Base-by-base conservation (phyloP, 345 rosid genomes). In the Salix dunnii region DNA sequence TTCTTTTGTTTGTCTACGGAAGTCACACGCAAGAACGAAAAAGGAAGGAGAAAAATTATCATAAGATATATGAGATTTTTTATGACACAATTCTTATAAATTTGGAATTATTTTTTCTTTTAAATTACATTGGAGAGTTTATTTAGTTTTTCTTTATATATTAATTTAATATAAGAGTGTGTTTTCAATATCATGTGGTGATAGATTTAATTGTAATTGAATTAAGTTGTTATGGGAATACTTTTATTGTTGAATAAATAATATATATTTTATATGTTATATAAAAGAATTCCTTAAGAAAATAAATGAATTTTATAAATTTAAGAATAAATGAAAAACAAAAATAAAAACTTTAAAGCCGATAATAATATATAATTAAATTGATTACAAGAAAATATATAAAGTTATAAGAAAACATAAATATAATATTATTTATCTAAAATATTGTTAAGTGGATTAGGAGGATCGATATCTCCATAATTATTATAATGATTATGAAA, bases 11-110 rank as follows among this genome's bases (percentile, higher is more conserved):
- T 25, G 31, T 21, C 84, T 73, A 82, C 82, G 85, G 82, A 78
- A 75, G 74, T 80, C 67, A 3, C 75, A 82, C 82, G 84, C 84
- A 71, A 74, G 79, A 81, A 30, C 30, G 70, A n/a, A 9, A 55
- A 23, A 10, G 11, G 16, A 36, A 68, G 17, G 0, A 35, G n/a
- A 38, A 55, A 28, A 14, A 70, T 9, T 49, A 68, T 72, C 43
- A 63, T 28, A 13, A 2, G 2, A 20, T 7, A 51, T 53, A 5
- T 18, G 21, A 49, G 21, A 18, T 40, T 40, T 36, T 40, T 40
- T 13, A 40, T 10, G 13, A 49, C 21, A 49, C 7, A 18, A 1
- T 16, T 49, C 21, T 16, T 17, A 49, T 17, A 49, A 49, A 53
- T 21, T 51, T 53, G n/a, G 61, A 7, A 2, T 20, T 21, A 21